Evolutionary conservation across 2,329 filamentous ascomycete species (phyloP).

Genomic region (Fusarium guadeloupense): DNA sequence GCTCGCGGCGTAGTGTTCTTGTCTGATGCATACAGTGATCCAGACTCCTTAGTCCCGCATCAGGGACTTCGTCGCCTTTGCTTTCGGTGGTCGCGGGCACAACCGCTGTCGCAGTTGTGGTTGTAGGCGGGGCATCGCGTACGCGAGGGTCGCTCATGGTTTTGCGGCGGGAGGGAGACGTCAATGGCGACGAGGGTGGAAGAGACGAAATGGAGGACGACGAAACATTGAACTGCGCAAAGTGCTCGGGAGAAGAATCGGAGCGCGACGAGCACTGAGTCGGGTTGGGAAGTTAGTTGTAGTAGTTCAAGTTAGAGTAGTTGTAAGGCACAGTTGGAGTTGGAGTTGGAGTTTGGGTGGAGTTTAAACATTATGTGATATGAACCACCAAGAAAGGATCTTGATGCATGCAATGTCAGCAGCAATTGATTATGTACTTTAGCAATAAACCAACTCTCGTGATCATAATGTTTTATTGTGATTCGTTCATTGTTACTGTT

Average conservation of each 20-base stretch:
- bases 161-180: constrained; percentile 21
- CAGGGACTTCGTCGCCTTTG: constrained; percentile 50
- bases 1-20: background rate
- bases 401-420: no score
- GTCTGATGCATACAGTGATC: constrained; percentile 70
- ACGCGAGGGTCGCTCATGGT: constrained; percentile 48
- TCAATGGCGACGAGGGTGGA: constrained; percentile 35
- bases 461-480: no score
- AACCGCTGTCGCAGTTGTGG: constrained; percentile 24
- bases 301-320: constrained; percentile 1
- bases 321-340: constrained; percentile 11
- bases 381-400: constrained; percentile 2
- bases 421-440: no score
- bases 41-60: constrained; percentile 82
- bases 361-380: constrained; percentile 21
- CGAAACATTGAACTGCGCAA: constrained; percentile 28
- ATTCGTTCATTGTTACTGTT: no score
- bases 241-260: constrained; percentile 10
- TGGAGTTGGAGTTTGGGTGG: constrained; percentile 33
- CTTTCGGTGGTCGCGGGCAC: constrained; percentile 12
- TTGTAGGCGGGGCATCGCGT: constrained; percentile 46
- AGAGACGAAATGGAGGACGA: constrained; percentile 17
- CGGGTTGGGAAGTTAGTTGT: constrained; percentile 7
- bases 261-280: constrained; percentile 10
- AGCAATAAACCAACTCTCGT: no score